Evolutionary conservation across 1,284 basidiomycete species (phyloP).

Genomic region (Tausonia pullulans): DNA sequence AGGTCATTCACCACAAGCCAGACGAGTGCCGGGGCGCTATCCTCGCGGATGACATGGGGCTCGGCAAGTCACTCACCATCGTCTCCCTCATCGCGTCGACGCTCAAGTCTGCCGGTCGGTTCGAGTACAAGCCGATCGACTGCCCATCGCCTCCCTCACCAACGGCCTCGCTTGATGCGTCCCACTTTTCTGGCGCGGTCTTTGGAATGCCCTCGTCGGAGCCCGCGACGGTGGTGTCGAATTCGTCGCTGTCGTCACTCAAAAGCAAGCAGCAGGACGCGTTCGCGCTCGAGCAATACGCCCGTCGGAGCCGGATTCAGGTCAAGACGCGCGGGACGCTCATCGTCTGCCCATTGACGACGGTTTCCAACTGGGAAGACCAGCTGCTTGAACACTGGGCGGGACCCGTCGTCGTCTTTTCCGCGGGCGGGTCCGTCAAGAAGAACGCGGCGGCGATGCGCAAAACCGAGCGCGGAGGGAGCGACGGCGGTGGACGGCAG

Average conservation of each 20-base stretch:
- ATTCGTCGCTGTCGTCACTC: neutral
- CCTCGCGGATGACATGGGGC: slow-evolving; percentile 92
- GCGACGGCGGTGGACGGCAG: slow-evolving; percentile 16
- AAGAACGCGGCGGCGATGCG: slow-evolving; percentile 21
- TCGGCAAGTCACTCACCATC: slow-evolving; percentile 95
- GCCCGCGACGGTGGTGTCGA: neutral
- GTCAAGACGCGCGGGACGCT: slow-evolving; percentile 76
- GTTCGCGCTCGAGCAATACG: slow-evolving; percentile 48
- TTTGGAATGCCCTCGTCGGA: slow-evolving; percentile 63
- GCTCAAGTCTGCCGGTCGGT: slow-evolving; percentile 54
- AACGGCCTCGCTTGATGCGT: slow-evolving; percentile 36
- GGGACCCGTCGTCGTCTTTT: slow-evolving; percentile 65
- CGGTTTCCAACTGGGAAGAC: slow-evolving; percentile 97
- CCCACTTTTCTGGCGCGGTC: slow-evolving; percentile 62
- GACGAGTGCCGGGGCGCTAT: slow-evolving; percentile 78
- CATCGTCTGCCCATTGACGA: slow-evolving; percentile 93
- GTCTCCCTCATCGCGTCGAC: slow-evolving; percentile 82
- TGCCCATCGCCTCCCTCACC: slow-evolving; percentile 38
- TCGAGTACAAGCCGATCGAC: slow-evolving; percentile 45
- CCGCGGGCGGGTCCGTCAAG: slow-evolving; percentile 43
- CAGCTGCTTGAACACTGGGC: slow-evolving; percentile 94
- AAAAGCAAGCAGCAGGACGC: slow-evolving; percentile 28
- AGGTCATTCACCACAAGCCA: slow-evolving; percentile 55
- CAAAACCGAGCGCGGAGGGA: neutral
- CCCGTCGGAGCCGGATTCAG: slow-evolving; percentile 60